Evolutionary conservation across 208 protist species (phyloP).

Genomic region (Leishmania gerbilli): DNA sequence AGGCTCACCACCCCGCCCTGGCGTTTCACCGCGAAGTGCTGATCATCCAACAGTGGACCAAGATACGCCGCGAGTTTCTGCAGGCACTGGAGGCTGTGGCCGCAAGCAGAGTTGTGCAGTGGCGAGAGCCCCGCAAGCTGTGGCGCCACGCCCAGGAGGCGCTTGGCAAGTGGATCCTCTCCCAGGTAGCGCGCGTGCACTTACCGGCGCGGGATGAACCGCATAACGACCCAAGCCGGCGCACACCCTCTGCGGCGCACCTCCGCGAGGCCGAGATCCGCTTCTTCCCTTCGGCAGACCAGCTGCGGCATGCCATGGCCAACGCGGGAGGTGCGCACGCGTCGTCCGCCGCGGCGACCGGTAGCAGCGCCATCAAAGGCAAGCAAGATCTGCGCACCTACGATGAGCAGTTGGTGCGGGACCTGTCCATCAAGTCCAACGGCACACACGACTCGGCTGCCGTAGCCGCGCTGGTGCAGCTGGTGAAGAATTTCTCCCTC

Average conservation of each 20-base stretch:
- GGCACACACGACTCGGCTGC: constrained; percentile 36
- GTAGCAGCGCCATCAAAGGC: background rate
- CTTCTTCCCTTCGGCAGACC: constrained; percentile 46
- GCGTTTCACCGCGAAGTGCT: constrained; percentile 84
- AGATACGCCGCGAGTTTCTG: constrained; percentile 73
- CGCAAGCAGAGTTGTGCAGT: constrained; percentile 27
- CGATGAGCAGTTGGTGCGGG: constrained; percentile 83
- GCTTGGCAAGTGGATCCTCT: constrained; percentile 88
- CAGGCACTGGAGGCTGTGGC: constrained; percentile 42
- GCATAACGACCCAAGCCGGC: background rate
- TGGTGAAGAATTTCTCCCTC: constrained; percentile 61
- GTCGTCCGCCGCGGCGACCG: background rate
- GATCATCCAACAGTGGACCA: constrained; percentile 67
- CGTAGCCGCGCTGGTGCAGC: constrained; percentile 29
- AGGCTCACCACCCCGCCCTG: constrained; percentile 59
- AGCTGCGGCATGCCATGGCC: constrained; percentile 16
- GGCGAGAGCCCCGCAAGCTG: constrained; percentile 78
- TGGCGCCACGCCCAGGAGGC: constrained; percentile 88
- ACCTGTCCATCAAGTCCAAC: constrained; percentile 83
- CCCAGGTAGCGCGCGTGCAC: constrained; percentile 72
- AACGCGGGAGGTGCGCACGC: background rate
- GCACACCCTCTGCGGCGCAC: background rate
- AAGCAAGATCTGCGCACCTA: constrained; percentile 36
- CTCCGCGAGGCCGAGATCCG: constrained; percentile 26
- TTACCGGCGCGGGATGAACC: constrained; percentile 2